Evolutionary conservation across 2,329 filamentous ascomycete species (phyloP).

Genomic region (Hymenoscyphus repandus): DNA sequence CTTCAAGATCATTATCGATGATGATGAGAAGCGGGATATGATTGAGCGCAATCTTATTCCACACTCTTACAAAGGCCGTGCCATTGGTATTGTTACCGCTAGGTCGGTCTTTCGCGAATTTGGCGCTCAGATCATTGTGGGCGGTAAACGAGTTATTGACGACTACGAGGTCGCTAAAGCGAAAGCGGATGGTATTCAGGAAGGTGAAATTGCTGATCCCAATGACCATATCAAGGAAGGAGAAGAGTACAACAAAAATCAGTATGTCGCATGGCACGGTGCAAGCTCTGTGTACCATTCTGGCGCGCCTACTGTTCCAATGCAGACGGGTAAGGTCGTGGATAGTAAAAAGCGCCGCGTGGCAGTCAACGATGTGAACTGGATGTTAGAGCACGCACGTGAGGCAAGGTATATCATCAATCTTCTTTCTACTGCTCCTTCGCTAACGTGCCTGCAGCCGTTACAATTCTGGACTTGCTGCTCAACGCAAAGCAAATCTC

Average conservation of each 20-base stretch:
- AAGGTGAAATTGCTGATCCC: constrained; percentile 88
- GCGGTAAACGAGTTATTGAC: constrained; percentile 77
- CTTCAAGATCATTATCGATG: constrained; percentile 96
- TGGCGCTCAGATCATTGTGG: constrained; percentile 88
- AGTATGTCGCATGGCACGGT: constrained; percentile 98
- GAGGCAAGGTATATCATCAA: constrained; percentile 68
- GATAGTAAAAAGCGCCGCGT: constrained; percentile 81
- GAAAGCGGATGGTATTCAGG: constrained; percentile 69
- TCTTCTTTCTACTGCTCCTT: background rate
- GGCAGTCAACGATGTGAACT: constrained; percentile 87
- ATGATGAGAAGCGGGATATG: constrained; percentile 94
- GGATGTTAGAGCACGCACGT: constrained; percentile 91
- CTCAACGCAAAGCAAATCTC: constrained; percentile 58
- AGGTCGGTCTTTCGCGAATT: constrained; percentile 97
- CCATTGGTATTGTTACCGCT: constrained; percentile 94
- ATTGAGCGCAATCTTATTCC: constrained; percentile 95
- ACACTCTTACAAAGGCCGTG: constrained; percentile 96
- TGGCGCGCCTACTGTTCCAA: constrained; percentile 68
- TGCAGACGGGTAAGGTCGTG: constrained; percentile 64
- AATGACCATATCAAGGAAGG: constrained; percentile 74
- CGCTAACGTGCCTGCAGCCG: constrained; percentile 46
- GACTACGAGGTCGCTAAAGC: constrained; percentile 82
- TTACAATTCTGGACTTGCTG: constrained; percentile 74
- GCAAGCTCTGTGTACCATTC: constrained; percentile 95
- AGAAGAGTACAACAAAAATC: constrained; percentile 95